Evolutionary conservation across 2,329 filamentous ascomycete species (phyloP).

Genomic region (Colletotrichum noveboracense): DNA sequence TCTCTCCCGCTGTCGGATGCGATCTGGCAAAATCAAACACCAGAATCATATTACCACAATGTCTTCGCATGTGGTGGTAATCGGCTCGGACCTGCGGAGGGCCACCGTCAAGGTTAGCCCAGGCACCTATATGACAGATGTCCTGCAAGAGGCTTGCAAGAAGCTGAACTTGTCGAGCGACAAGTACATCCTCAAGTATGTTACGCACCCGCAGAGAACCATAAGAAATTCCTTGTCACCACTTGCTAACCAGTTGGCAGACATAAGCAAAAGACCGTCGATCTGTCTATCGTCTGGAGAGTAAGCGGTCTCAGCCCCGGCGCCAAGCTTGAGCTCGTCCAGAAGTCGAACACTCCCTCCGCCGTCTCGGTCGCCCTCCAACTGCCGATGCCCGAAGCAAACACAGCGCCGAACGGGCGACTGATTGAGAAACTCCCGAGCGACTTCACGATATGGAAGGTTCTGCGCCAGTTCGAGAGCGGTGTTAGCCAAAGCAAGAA

Average conservation of each 20-base stretch:
- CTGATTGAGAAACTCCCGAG: slow-evolving; percentile 87
- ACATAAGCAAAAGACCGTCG: slow-evolving; percentile 83
- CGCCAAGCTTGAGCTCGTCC: slow-evolving; percentile 90
- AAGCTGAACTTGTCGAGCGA: slow-evolving; percentile 78
- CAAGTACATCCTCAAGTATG: slow-evolving; percentile 82
- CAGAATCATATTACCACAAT: slow-evolving; percentile 51
- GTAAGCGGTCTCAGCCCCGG: slow-evolving; percentile 83
- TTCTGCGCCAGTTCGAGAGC: slow-evolving; percentile 89
- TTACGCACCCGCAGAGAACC: not conserved
- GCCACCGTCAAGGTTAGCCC: slow-evolving; percentile 84
- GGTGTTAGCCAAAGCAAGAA: slow-evolving; percentile 63
- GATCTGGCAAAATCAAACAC: not conserved
- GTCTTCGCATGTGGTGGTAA: slow-evolving; percentile 88
- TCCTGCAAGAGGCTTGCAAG: slow-evolving; percentile 85
- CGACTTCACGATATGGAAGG: slow-evolving; percentile 86
- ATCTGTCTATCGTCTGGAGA: slow-evolving; percentile 84
- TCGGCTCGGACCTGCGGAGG: slow-evolving; percentile 79
- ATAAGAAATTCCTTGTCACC: not conserved
- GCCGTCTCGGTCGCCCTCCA: slow-evolving; percentile 90
- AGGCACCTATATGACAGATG: slow-evolving; percentile 80
- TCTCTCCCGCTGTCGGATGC: not conserved
- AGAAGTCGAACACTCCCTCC: slow-evolving; percentile 83
- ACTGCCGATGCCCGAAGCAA: slow-evolving; percentile 74
- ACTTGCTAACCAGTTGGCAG: slow-evolving; percentile 44
- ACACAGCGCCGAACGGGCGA: slow-evolving; percentile 66